These are phyloP conservation scores for Scheffersomyces stipitis DNA, from an alignment of 805 yeast genomes.

Conservation along the genomic window DNA sequence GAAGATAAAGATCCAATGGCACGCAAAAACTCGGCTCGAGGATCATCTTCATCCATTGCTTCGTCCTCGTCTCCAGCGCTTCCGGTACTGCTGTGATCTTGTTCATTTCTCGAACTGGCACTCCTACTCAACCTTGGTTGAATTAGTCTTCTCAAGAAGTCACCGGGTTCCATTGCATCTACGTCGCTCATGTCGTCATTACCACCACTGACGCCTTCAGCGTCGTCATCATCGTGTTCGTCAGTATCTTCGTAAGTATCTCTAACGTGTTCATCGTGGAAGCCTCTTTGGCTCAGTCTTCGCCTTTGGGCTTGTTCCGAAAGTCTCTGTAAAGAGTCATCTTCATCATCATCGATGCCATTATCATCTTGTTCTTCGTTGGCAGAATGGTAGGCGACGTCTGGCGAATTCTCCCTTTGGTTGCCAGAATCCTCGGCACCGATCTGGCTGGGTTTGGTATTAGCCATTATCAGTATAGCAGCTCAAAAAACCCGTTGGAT, in stretches of 20 bases:
- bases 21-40: slow-evolving; percentile 24
- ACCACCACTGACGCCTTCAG: slow-evolving; percentile 9
- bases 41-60: slow-evolving; percentile 14
- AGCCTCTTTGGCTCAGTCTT: slow-evolving; percentile 6
- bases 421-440: too few relatives aligned
- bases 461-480: too few relatives aligned
- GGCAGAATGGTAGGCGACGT: not conserved
- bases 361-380: slow-evolving; percentile 2
- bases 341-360: slow-evolving; percentile 18
- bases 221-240: slow-evolving; percentile 16
- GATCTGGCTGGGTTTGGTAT: too few relatives aligned
- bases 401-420: too few relatives aligned
- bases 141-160: slow-evolving; percentile 20
- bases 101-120: slow-evolving; percentile 8
- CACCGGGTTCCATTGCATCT: slow-evolving; percentile 15
- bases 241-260: slow-evolving; percentile 21
- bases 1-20: slow-evolving; percentile 22
- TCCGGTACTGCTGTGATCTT: slow-evolving; percentile 10
- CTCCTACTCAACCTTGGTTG: slow-evolving; percentile 11
- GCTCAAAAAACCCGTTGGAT: too few relatives aligned
- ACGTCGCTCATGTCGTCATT: slow-evolving; percentile 10
- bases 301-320: slow-evolving; percentile 34
- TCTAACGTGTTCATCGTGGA: slow-evolving; percentile 19
- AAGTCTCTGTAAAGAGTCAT: slow-evolving; percentile 34
- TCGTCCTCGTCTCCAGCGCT: slow-evolving; percentile 14